Base-by-base conservation (phyloP, 2,329 filamentous ascomycete genomes). In the Arthrobotrys sinensis region DNA sequence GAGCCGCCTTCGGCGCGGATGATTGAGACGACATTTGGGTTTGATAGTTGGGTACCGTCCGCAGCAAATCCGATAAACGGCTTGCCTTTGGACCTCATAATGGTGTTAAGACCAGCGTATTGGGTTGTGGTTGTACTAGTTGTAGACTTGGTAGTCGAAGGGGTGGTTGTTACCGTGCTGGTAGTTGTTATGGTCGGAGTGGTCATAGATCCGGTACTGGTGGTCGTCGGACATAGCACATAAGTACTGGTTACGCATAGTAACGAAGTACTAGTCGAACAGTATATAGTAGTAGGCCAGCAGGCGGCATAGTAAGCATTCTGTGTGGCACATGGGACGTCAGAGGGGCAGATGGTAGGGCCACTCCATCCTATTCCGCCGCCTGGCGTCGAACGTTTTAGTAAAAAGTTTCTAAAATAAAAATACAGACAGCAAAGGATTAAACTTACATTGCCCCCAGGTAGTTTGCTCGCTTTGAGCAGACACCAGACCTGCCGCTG, bases 1-100 rank as follows among this genome's bases (percentile, higher is more conserved):
- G 89, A 87, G 16, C 90, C 89, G 79, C 91, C 91, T 83, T 90
- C 85, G 67, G 85, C 43, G 77, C 87, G 86, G 83, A 92, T 89
- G 81, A 91, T 86, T 70, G 86, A 85, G 12, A 86, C 86, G 70
- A 87, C 88, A 79, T 86, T 85, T 67, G 85, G 86, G 7, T 84
- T 82, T 21, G 82, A 84, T 1, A 92, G 86, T 6, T 85, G 85
- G 76, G 84, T 38, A 4, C 87, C 85, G 81, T 91, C 90, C 1
- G 87, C 86, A 65, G 85, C 86, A 8, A 87, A 87, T 79, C 91
- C 91, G 67, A 88, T 89, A 84, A 92, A 92, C 80, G 12, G 48
- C 52, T 68, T 80, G 34, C 80, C 79, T 12, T 73, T 77, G 34
- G 65, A 46, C 43, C 73, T 80, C 4, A 72, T 76, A n/a, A 78